These are phyloP conservation scores for Craterostigma plantagineum DNA, from an alignment of 257 asterid species.

Conservation along the genomic window DNA sequence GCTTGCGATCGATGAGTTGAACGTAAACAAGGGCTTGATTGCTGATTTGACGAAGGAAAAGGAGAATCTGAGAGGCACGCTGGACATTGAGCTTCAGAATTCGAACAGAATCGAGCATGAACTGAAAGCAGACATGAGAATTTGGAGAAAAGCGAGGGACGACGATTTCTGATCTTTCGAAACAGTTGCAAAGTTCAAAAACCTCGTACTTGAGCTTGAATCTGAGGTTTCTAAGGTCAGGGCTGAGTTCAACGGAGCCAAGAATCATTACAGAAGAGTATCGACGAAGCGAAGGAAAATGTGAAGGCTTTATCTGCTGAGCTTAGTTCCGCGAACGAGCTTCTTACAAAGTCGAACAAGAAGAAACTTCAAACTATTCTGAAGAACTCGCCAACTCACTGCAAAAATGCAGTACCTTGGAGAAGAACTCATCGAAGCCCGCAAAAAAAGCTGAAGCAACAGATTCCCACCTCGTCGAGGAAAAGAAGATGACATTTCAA, in stretches of 20 bases:
- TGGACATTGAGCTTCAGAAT: slow-evolving; percentile 23
- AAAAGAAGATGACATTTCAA: slow-evolving; percentile 18
- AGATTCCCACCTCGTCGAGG: slow-evolving; percentile 26
- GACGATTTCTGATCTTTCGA: slow-evolving; percentile 36
- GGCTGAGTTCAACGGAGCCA: slow-evolving; percentile 31
- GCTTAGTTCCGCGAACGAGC: slow-evolving; percentile 23
- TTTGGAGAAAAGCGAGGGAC: slow-evolving; percentile 27
- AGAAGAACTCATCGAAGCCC: slow-evolving; percentile 34
- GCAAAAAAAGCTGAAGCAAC: slow-evolving; percentile 28
- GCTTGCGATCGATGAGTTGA: slow-evolving; percentile 21
- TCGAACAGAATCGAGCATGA: slow-evolving; percentile 27
- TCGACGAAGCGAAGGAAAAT: slow-evolving; percentile 24
- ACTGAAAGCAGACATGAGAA: slow-evolving; percentile 18
- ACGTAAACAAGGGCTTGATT: slow-evolving; percentile 15
- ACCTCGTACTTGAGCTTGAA: slow-evolving; percentile 36
- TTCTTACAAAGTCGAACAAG: slow-evolving; percentile 26
- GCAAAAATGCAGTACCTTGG: slow-evolving; percentile 24
- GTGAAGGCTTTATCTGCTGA: slow-evolving; percentile 24
- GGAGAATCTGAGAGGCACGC: slow-evolving; percentile 19
- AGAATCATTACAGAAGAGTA: slow-evolving; percentile 22
- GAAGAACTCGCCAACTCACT: slow-evolving; percentile 25
- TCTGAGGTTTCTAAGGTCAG: slow-evolving; percentile 23
- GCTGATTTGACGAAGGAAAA: slow-evolving; percentile 38
- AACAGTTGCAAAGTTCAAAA: slow-evolving; percentile 33
- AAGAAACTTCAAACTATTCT: slow-evolving; percentile 23